A percentile compares a stretch with the other conserved stretches of the same genome.
phyloP scores from a whole-genome alignment of 169 alveolate species.

The Besnoitia besnoiti region DNA sequence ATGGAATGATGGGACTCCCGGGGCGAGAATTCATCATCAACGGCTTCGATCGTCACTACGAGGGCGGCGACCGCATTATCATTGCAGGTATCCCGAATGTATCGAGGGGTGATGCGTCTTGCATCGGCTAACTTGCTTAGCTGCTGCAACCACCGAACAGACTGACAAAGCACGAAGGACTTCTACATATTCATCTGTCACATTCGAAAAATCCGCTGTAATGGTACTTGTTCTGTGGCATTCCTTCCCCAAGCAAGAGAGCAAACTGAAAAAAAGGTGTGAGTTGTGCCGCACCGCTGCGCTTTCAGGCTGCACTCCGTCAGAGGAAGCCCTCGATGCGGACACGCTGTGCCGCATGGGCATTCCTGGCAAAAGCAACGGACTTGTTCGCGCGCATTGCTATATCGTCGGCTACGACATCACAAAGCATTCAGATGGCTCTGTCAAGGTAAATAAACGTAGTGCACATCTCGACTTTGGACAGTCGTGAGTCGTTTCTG shows the following conservation, averaged over 20 bases:
- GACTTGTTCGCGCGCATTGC: slow-evolving; percentile 41
- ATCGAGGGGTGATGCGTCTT: neutral
- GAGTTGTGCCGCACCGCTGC: no score
- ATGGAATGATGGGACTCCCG: slow-evolving; percentile 40
- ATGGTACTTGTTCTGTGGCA: no score
- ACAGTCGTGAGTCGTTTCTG: no score
- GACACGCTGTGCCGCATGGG: slow-evolving; percentile 3
- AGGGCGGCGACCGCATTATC: slow-evolving; percentile 30
- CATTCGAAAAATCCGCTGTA: no score
- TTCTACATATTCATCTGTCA: no score
- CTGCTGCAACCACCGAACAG: no score
- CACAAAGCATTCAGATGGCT: slow-evolving; percentile 2
- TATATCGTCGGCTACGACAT: slow-evolving; percentile 32
- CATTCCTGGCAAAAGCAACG: slow-evolving; percentile 14
- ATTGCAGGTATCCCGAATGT: neutral
- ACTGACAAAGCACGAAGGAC: no score
- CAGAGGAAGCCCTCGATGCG: slow-evolving; percentile 33
- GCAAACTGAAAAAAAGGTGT: no score
- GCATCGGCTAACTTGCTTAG: no score
- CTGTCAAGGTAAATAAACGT: slow-evolving; percentile 20
- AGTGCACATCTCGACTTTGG: no score
- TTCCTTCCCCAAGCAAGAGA: no score
- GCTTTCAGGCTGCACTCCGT: slow-evolving; percentile 34
- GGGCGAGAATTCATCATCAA: slow-evolving; percentile 43
- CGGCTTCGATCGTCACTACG: slow-evolving; percentile 37